These are phyloP conservation scores for Pythium brachiatum DNA, from an alignment of 352 stramenopile genomes.

Conservation along the genomic window DNA sequence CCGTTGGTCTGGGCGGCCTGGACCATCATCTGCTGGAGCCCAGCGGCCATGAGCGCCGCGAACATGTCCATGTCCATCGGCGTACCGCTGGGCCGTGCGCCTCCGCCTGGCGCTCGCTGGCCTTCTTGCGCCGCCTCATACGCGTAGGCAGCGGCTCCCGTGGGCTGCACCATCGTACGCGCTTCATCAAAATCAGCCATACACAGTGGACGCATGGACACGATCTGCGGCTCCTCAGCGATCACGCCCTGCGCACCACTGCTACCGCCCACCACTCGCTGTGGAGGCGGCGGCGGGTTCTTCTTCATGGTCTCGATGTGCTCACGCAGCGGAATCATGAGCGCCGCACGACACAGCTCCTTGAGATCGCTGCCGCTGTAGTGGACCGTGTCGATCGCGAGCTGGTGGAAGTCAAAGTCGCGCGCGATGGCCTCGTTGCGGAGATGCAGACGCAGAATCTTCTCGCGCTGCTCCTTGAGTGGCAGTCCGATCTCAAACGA, in stretches of 20 bases:
- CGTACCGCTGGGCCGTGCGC: constrained; percentile 22
- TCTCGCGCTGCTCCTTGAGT: constrained; percentile 76
- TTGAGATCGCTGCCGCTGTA: constrained; percentile 97
- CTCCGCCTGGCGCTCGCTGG: constrained; percentile 12
- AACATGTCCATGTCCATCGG: constrained; percentile 84
- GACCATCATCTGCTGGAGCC: constrained; percentile 81
- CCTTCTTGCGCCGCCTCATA: constrained; percentile 63
- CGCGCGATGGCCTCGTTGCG: constrained; percentile 78
- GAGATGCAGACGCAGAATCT: constrained; percentile 94
- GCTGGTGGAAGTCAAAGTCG: constrained; percentile 74
- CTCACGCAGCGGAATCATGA: constrained; percentile 87
- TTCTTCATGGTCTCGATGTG: constrained; percentile 68
- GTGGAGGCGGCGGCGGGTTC: constrained; percentile 31
- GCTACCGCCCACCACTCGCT: constrained; percentile 15
- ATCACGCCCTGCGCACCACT: constrained; percentile 24
- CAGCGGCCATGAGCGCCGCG: constrained; percentile 75
- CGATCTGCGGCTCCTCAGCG: constrained; percentile 25
- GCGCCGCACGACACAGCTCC: constrained; percentile 80
- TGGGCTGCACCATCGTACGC: constrained; percentile 83
- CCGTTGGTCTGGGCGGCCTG: constrained; percentile 31
- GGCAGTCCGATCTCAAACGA: constrained; percentile 95
- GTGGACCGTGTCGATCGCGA: constrained; percentile 86
- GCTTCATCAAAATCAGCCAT: constrained; percentile 87
- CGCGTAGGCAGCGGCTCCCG: constrained; percentile 72
- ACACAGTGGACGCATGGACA: constrained; percentile 63